Conservation (phyloP, 202 grass and related monocot species). For the Digitaria exilis region DNA sequence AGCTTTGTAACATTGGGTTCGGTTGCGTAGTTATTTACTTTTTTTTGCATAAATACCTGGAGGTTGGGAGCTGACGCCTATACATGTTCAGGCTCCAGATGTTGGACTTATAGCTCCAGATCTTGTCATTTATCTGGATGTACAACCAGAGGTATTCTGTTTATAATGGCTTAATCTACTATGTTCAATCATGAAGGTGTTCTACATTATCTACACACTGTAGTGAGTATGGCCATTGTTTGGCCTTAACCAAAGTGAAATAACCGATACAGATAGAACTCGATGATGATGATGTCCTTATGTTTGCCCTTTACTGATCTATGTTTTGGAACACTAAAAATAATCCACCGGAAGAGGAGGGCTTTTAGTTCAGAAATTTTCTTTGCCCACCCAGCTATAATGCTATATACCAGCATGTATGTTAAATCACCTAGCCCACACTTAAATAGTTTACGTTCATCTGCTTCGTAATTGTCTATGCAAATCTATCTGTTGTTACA, state of each 20-base stretch:
- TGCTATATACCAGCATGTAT: not conserved
- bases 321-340: not conserved
- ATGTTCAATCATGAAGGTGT: not conserved
- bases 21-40: not conserved
- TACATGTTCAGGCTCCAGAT: conserved; percentile 70
- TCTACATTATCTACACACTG: not conserved
- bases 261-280: not conserved
- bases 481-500: conserved; percentile 30
- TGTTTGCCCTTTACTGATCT: not conserved
- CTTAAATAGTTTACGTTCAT: not conserved
- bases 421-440: not conserved
- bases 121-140: conserved; percentile 89
- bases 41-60: conserved; percentile 8
- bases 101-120: conserved; percentile 86
- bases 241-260: not conserved
- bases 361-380: not conserved
- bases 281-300: not conserved
- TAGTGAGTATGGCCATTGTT: not conserved
- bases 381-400: not conserved
- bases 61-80: not conserved
- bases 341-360: too few relatives aligned
- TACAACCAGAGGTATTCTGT: conserved; percentile 79
- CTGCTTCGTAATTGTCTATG: not conserved
- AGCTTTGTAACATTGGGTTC: not conserved
- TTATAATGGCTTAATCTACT: not conserved